Evolutionary conservation across 257 asterid genomes (phyloP).

Genomic region (Ehretia macrophylla): DNA sequence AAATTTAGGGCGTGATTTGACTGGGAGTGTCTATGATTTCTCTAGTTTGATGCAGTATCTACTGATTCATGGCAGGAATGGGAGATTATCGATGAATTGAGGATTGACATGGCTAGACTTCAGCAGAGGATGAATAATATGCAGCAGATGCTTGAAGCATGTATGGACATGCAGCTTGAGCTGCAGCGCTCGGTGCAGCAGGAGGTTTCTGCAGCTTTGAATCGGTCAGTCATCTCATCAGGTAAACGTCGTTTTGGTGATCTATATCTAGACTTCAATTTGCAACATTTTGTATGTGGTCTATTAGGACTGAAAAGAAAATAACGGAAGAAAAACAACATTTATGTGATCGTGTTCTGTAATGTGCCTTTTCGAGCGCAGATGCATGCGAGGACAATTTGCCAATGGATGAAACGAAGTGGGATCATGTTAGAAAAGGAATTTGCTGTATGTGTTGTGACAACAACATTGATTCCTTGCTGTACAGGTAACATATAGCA

Average conservation of each 20-base stretch:
- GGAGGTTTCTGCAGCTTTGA: constrained; percentile 82
- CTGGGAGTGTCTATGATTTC: background rate
- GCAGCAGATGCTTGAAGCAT: constrained; percentile 84
- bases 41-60: background rate
- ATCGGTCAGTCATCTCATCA: constrained; percentile 41
- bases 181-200: constrained; percentile 66
- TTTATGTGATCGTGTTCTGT: too few species aligned
- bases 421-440: constrained; percentile 75
- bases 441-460: constrained; percentile 70
- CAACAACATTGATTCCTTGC: constrained; percentile 59
- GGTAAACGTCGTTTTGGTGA: constrained; percentile 30
- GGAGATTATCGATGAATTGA: constrained; percentile 65
- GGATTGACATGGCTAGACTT: constrained; percentile 75
- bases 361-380: constrained; percentile 15
- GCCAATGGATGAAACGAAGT: constrained; percentile 40
- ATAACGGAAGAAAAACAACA: too few species aligned
- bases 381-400: constrained; percentile 29
- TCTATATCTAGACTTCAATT: background rate
- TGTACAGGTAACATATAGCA: constrained; percentile 59
- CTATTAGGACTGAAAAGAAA: background rate
- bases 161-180: constrained; percentile 87
- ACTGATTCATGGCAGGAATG: constrained; percentile 41
- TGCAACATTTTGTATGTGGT: background rate
- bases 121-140: constrained; percentile 67
- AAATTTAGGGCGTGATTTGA: too few species aligned